Evolutionary conservation across 2,329 filamentous ascomycete genomes (phyloP), one percentile per base, ranked within the genome.

Genomic region (Sclerotinia subarctica): DNA sequence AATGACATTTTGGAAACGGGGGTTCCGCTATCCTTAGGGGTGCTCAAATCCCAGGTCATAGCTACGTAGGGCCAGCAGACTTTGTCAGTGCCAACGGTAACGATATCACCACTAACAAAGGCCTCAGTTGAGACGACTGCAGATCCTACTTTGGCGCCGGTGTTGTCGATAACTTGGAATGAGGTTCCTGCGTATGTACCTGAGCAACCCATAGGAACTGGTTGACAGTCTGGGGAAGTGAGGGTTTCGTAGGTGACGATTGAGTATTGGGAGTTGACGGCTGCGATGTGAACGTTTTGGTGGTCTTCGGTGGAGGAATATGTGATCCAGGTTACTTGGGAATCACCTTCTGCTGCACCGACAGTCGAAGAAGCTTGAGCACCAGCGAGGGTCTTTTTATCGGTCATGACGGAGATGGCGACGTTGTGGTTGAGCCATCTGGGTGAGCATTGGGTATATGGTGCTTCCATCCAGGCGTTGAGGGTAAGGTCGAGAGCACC

Each of bases 241-340:
- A 88, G 86, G 77, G 88, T 84, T 77, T 89, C 86, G 85, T 85
- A 88, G 19, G 84, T 83, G 42, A 88, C 79, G 2, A 89, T 78
- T 2, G 86, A 85, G 58, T 81, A 83, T 59, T 77, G 78, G 56
- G 77, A 75, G 70, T 85, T 83, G 58, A 88, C 85, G 8, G 83
- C 79, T 19, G 85, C 85, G 47, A 82, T 84, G 76, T 87, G 86
- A 7, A 85, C 84, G 73, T 88, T 88, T 69, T 82, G 84, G 76
- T 83, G 82, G 73, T 88, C 86, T 26, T 80, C 80, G 13, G 81
- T 80, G 10, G 81, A 78, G 6, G 79, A 78, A 5, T 78, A 59
- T 7, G 85, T 88, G 69, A 88, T 78, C 85, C 85, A 88, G 79
- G 83, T 88, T 68, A 88, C 77, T 76, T 89, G 86, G 59, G 77